Base-by-base conservation (phyloP, 768 basidiomycete genomes). In the Boletus vermiculosoides region DNA sequence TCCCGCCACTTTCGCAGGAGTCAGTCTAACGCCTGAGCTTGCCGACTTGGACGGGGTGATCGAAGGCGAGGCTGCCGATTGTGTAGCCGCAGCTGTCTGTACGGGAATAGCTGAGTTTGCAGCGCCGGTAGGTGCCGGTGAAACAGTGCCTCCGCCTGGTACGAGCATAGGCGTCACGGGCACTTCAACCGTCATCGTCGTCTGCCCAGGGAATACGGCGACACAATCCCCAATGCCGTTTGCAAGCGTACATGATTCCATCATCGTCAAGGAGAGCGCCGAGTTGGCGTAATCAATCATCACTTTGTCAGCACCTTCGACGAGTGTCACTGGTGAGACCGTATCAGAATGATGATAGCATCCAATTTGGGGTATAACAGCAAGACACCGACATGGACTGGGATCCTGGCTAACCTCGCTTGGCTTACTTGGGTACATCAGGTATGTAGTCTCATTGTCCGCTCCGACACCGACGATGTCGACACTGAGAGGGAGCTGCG, bases 371-470 rank as follows among this genome's bases (percentile, higher is more conserved):
- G 11, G 15, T 33, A 33, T 33, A 33, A 15, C 13, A 34, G 13
- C 33, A 3, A 36, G 36, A 25, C 8, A 9, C 45, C 9, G 58
- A 78, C 74, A 77, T 45, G 78, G 76, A 16, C 74, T 76, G 34
- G 58, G 52, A 7, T 73, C 66, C 34, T 72, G 66, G 4, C 37
- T 18, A 7, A 40, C 67, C 30, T 74, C 73, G 20, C 73, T 78
- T 10, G 69, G 56, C 30, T 64, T 52, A 1, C 75, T 79, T 36
- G 75, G 70, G 8, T 72, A 63, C 44, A 80, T 52, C 22, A 63
- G 66, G 67, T 74, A 81, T 18, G 80, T 80, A 15, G 80, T 80
- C 45, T 68, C 65, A n/a, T 78, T 76, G 54, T 75, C 66, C 16
- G 64, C n/a, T n/a, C n/a, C n/a, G n/a, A n/a, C n/a, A n/a, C n/a